phyloP scores from a whole-genome alignment of 495 filamentous ascomycete species.

The Penicillium pulvis region DNA sequence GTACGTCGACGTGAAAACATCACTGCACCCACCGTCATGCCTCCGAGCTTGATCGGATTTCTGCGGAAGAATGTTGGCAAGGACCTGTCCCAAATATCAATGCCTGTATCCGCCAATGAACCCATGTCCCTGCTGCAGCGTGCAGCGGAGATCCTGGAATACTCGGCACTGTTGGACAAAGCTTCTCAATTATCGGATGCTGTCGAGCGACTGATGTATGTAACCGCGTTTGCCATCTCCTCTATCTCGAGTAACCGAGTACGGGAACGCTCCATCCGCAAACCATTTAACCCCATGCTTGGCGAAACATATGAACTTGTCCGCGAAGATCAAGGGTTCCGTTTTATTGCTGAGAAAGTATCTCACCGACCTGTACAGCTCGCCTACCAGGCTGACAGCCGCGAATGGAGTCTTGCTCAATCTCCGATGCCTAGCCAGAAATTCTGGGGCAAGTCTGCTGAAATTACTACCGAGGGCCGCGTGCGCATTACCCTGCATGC shows the following conservation, averaged over 20 bases:
- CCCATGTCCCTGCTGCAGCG: slow-evolving; percentile 87
- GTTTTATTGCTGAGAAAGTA: slow-evolving; percentile 91
- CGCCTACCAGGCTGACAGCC: slow-evolving; percentile 87
- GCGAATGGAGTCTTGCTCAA: slow-evolving; percentile 82
- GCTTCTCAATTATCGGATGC: slow-evolving; percentile 60
- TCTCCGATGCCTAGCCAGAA: slow-evolving; percentile 88
- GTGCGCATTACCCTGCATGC: slow-evolving; percentile 72
- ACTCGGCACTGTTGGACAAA: slow-evolving; percentile 77
- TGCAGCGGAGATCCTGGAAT: slow-evolving; percentile 85
- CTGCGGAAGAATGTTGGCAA: slow-evolving; percentile 98
- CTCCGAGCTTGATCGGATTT: slow-evolving; percentile 90
- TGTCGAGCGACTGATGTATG: slow-evolving; percentile 73
- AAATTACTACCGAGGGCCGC: slow-evolving; percentile 88
- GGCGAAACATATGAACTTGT: slow-evolving; percentile 95
- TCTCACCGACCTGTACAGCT: slow-evolving; percentile 88
- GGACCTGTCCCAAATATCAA: slow-evolving; percentile 91
- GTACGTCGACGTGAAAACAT: slow-evolving; percentile 73
- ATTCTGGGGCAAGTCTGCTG: slow-evolving; percentile 97
- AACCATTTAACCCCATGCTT: slow-evolving; percentile 97
- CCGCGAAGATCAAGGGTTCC: slow-evolving; percentile 84
- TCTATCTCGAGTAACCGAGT: slow-evolving; percentile 75
- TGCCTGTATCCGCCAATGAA: slow-evolving; percentile 97
- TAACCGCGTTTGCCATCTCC: slow-evolving; percentile 90
- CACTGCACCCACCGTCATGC: slow-evolving; percentile 67
- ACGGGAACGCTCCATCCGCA: slow-evolving; percentile 89